These are phyloP conservation scores for Penicillium canariense DNA, from an alignment of 495 filamentous ascomycete species.

Conservation along the genomic window DNA sequence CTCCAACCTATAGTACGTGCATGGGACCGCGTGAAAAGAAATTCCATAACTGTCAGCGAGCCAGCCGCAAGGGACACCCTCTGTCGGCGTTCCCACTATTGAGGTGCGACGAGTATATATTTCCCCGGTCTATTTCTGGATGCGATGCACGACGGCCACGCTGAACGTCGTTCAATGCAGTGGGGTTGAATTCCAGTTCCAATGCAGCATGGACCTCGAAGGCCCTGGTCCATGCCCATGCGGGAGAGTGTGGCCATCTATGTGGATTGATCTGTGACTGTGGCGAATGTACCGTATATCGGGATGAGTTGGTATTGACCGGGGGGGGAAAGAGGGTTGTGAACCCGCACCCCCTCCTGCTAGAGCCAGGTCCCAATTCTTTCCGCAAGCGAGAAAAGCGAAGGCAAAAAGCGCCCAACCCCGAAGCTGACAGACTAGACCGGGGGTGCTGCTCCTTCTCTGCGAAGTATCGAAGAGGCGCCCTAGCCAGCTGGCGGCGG, in stretches of 20 bases:
- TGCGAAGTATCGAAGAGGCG: background rate
- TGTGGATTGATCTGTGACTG: too few relatives aligned
- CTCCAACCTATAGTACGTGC: background rate
- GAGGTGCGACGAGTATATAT: background rate
- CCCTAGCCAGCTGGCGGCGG: background rate
- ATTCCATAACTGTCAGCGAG: background rate
- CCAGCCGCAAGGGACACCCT: background rate
- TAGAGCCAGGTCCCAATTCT: background rate
- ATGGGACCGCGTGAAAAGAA: background rate
- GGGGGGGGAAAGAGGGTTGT: too few relatives aligned
- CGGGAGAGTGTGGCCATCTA: too few relatives aligned
- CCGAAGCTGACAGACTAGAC: background rate
- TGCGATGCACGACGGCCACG: background rate
- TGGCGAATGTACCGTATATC: too few relatives aligned
- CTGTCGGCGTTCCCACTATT: conserved; percentile 9
- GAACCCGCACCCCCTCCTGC: background rate
- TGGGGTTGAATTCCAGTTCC: too few relatives aligned
- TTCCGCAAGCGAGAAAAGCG: background rate
- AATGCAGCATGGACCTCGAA: too few relatives aligned
- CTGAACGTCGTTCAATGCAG: too few relatives aligned
- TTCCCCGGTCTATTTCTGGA: background rate
- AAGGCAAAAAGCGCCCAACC: background rate
- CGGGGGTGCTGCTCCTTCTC: background rate
- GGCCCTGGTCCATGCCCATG: too few relatives aligned
- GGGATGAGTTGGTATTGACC: too few relatives aligned